Base-by-base conservation (phyloP, 176 grass and related monocot genomes). In the Cenchrus americanus region DNA sequence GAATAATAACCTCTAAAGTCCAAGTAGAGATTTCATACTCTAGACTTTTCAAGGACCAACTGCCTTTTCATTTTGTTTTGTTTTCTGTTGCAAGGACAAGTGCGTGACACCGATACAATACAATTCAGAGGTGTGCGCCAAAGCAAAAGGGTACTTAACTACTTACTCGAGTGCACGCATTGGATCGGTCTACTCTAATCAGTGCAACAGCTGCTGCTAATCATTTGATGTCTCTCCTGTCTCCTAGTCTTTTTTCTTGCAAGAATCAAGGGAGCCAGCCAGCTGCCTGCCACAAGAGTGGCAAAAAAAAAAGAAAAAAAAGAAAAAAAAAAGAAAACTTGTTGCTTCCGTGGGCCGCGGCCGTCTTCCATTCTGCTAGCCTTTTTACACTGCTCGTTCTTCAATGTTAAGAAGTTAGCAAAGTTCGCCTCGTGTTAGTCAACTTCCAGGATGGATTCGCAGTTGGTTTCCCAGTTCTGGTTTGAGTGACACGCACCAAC, bases 181-280 rank as follows among this genome's bases (percentile, higher is more conserved):
- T 24, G 58, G 58, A 61, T 61, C 1, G n/a, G 26, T 74, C n/a
- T 23, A 55, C 9, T 75, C 59, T 81, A 74, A 81, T 66, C 71
- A 75, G 14, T 12, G 18, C 62, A 69, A 40, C 58, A 61, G 58
- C 78, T 58, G 69, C 51, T 70, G 2, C 37, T 76, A 76, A 87
- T 87, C 71, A 87, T 76, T 75, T 58, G 49, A 21, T 48, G 49
- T 51, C 26, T 27, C 26, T 17, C 27, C 44, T 55, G 52, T 54
- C 52, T 59, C 57, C 57, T 59, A 14, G 5, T 9, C 34, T 22
- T 68, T 76, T 55, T 34, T 49, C 50, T 43, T 66, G 85, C 2
- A 76, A 58, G 70, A 60, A 58, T 87, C 44, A 82, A 76, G 78
- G 78, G 85, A 86, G 60, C 40, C 77, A 75, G 15, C 19, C 5